Evolutionary conservation across 2,329 filamentous ascomycete genomes (phyloP).

Genomic region (Ophiobolus disseminans): DNA sequence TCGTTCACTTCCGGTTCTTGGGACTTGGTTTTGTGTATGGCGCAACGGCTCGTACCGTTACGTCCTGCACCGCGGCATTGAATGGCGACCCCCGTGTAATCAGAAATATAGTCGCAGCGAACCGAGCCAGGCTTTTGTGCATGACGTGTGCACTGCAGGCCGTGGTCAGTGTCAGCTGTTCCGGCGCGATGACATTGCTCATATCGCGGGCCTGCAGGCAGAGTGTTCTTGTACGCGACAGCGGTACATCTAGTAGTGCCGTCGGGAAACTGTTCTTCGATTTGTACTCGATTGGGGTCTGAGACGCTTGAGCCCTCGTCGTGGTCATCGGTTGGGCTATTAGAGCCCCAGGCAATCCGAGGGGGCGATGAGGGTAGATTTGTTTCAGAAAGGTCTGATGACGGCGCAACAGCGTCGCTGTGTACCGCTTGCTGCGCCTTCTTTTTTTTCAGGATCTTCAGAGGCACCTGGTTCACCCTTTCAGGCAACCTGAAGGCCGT

Average conservation of each 20-base stretch:
- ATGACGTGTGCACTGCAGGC: slow-evolving; percentile 10
- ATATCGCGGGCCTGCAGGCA: slow-evolving; percentile 1
- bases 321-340: neutral
- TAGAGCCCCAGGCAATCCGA: neutral
- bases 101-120: slow-evolving; percentile 4
- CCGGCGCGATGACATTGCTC: slow-evolving; percentile 12
- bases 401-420: neutral
- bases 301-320: neutral
- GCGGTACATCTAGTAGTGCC: slow-evolving; percentile 14
- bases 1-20: neutral
- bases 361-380: neutral
- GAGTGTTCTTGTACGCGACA: slow-evolving; percentile 9
- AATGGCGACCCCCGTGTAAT: neutral
- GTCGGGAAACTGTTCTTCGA: slow-evolving; percentile 1
- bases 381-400: neutral
- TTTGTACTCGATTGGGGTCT: neutral
- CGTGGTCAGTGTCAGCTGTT: slow-evolving; percentile 1
- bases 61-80: neutral
- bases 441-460: slow-evolving; percentile 16
- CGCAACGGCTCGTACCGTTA: neutral
- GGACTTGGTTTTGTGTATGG: neutral
- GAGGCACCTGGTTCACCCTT: slow-evolving; percentile 14
- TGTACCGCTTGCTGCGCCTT: neutral
- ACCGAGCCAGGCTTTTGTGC: neutral
- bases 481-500: slow-evolving; percentile 7